These are phyloP conservation scores for Penstemon davidsonii DNA, from an alignment of 257 asterid species.

Conservation along the genomic window DNA sequence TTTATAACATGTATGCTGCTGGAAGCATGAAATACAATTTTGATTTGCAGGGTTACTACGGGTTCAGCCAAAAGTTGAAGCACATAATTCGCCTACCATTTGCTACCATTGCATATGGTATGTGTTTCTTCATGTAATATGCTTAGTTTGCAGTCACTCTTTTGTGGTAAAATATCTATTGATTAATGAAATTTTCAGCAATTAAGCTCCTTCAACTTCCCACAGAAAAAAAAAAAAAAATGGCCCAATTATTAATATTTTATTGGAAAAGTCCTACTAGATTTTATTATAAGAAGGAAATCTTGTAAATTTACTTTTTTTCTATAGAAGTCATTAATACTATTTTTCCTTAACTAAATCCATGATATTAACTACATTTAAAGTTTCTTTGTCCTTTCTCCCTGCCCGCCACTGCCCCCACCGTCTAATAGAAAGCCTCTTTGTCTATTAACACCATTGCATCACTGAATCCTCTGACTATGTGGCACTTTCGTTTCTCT, in stretches of 20 bases:
- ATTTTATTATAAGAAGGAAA: neutral
- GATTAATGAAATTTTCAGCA: neutral
- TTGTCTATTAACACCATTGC: neutral
- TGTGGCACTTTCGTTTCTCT: neutral
- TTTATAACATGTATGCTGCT: slow-evolving; percentile 27
- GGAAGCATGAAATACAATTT: slow-evolving; percentile 27
- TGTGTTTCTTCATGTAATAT: slow-evolving; percentile 21
- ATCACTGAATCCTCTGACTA: neutral
- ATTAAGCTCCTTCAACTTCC: neutral
- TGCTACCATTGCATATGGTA: slow-evolving; percentile 88
- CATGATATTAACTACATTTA: neutral
- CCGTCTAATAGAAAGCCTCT: neutral
- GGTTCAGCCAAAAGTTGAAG: slow-evolving; percentile 98
- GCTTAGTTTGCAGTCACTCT: slow-evolving; percentile 17
- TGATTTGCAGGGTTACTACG: slow-evolving; percentile 83
- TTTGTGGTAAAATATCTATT: slow-evolving; percentile 10
- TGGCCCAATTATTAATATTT: neutral
- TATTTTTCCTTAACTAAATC: neutral
- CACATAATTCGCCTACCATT: slow-evolving; percentile 87
- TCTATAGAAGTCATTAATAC: neutral
- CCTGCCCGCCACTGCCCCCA: neutral
- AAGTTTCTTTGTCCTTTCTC: slow-evolving; percentile 7
- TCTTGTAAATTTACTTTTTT: neutral
- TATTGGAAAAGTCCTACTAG: neutral
- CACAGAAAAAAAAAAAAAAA: neutral